Base-by-base conservation (phyloP, 805 yeast species). In the Wickerhamomyces hampshirensis region DNA sequence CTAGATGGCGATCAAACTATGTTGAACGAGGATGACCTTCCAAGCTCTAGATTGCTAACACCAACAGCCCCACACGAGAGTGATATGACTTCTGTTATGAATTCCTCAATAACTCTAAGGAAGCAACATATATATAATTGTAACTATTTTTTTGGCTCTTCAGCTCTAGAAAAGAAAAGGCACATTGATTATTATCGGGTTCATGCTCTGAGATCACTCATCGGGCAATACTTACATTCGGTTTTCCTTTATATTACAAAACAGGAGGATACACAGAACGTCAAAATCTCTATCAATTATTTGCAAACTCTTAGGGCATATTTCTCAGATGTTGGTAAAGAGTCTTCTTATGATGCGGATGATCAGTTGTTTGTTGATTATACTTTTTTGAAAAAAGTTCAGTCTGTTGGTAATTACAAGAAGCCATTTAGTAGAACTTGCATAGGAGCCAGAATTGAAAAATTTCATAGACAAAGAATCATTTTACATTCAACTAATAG, bases 251-350 rank as follows among this genome's bases (percentile, higher is more conserved):
- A 69, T 44, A 58, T 87, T 38, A 48, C 59, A 6, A 56, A 64
- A 2, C 60, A 73, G 33, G 71, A 70, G 30, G 77, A 73, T 28
- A 11, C 11, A 8, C 87, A 84, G 41, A 81, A 85, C 42, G 73
- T 83, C 6, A 72, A 74, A 10, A 54, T 83, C 5, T 71, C 80
- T 53, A 76, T 76, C 42, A 73, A 77, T 31, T 67, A 81, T 23
- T 59, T 87, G 23, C 74, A 76, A 50, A 78, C 81, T 4, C 54
- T 82, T 30, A 77, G 81, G 43, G 75, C 81, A 6, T 93, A 94
- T 86, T 80, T 82, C 47, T 68, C 82, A 18, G 93, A 87, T 52
- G 81, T 82, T 18, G 95, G 95, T 2, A 70, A 75, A 37, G 94
- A 85, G 46, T 63, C 82, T 10, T 58, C 80, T 1, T 69, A 79